A percentile compares a stretch with the other conserved stretches of the same genome.
Conservation (phyloP, 495 filamentous ascomycete species). For the Lentithecium fluviatile region DNA sequence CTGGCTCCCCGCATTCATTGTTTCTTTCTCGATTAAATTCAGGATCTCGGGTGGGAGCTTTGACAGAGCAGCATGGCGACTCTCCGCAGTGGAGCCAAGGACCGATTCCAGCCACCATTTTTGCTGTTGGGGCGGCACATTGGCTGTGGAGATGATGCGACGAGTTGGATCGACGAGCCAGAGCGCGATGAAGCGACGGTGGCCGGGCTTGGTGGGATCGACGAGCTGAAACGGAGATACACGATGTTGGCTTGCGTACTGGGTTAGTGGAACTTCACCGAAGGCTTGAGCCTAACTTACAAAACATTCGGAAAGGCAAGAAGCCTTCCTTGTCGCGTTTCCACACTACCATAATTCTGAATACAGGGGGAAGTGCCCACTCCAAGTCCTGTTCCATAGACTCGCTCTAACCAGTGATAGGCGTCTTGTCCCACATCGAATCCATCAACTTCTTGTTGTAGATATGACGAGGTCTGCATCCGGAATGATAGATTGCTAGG, state of each 20-base stretch:
- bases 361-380: constrained; percentile 9
- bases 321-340: constrained; percentile 28
- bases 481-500: constrained; percentile 52
- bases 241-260: constrained; percentile 29
- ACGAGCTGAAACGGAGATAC: constrained; percentile 34
- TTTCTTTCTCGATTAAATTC: constrained; percentile 16
- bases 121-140: constrained; percentile 34
- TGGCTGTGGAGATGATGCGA: constrained; percentile 34
- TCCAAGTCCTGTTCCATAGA: constrained; percentile 18
- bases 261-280: not conserved
- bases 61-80: constrained; percentile 5
- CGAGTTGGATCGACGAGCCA: constrained; percentile 39
- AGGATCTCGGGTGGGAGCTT: constrained; percentile 22
- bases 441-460: constrained; percentile 4
- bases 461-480: constrained; percentile 22
- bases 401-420: constrained; percentile 16
- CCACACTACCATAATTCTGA: constrained; percentile 23
- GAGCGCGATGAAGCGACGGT: constrained; percentile 38
- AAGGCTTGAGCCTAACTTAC: constrained; percentile 7
- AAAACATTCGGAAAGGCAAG: constrained; percentile 41
- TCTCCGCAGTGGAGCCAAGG: constrained; percentile 8
- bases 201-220: constrained; percentile 39
- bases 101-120: constrained; percentile 37
- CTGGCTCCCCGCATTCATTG: not conserved
- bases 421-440: constrained; percentile 1